Conservation (phyloP, 2,329 filamentous ascomycete genomes). For the Penicillium griseofulvum region DNA sequence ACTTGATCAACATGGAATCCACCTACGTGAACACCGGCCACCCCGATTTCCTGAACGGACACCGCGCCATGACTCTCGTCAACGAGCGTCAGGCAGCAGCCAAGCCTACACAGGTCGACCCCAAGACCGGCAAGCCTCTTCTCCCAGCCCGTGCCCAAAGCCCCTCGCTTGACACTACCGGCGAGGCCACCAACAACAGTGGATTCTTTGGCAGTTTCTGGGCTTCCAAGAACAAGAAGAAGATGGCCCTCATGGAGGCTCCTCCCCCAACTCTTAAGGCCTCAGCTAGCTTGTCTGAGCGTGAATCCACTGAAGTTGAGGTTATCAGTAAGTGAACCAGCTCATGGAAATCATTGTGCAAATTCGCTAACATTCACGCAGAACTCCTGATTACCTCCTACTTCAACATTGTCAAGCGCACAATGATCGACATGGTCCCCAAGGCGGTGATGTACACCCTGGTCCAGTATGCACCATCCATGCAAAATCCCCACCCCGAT, state of each 20-base stretch:
- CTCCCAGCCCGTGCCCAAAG: constrained; percentile 76
- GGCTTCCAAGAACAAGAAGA: constrained; percentile 99
- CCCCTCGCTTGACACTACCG: constrained; percentile 65
- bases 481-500: too few relatives aligned
- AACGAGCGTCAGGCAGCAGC: constrained; percentile 79
- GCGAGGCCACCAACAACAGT: constrained; percentile 55
- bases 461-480: constrained; percentile 69
- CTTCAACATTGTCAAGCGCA: constrained; percentile 96
- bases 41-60: constrained; percentile 94
- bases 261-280: constrained; percentile 92
- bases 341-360: background rate
- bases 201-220: constrained; percentile 99
- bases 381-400: constrained; percentile 95
- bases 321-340: constrained; percentile 75
- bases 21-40: constrained; percentile 99
- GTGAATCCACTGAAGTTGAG: constrained; percentile 93
- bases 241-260: constrained; percentile 98
- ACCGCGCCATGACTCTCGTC: constrained; percentile 94
- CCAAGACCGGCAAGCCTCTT: constrained; percentile 96
- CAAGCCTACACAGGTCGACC: constrained; percentile 92
- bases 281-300: constrained; percentile 87
- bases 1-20: constrained; percentile 91
- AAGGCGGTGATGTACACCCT: constrained; percentile 98
- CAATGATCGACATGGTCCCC: constrained; percentile 99
- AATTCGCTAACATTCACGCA: constrained; percentile 38